Evolutionary conservation across 1,139 yeast genomes (phyloP).

Genomic region (Pichia sp.): DNA sequence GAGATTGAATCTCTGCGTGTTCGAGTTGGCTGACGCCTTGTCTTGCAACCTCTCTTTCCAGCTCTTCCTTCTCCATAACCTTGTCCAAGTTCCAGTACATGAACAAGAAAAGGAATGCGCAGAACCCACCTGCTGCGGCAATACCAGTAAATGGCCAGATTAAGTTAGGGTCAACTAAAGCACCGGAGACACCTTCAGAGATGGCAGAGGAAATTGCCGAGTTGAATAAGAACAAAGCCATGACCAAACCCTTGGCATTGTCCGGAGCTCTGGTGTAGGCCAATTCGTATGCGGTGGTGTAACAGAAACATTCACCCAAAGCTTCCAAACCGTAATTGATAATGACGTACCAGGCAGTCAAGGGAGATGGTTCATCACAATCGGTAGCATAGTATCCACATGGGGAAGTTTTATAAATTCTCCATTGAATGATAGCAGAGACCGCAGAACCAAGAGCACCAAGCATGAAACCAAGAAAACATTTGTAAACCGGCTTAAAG

Average conservation of each 20-base stretch:
- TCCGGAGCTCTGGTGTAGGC: constrained; percentile 67
- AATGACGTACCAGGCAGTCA: constrained; percentile 52
- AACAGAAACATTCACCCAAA: constrained; percentile 62
- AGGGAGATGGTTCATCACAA: constrained; percentile 40
- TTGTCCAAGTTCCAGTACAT: constrained; percentile 48
- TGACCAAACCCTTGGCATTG: constrained; percentile 59
- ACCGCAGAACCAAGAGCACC: constrained; percentile 66
- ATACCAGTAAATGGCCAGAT: constrained; percentile 49
- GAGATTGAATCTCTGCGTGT: too few species aligned
- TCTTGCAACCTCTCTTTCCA: constrained; percentile 13
- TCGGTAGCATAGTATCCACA: constrained; percentile 56
- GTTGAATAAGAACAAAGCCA: constrained; percentile 60
- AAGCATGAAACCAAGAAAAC: constrained; percentile 66
- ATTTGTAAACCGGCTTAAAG: constrained; percentile 25
- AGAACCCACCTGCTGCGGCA: constrained; percentile 39
- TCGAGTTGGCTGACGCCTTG: too few species aligned
- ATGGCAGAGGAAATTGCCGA: constrained; percentile 54
- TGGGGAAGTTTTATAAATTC: constrained; percentile 69
- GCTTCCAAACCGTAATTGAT: constrained; percentile 49
- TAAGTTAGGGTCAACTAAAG: constrained; percentile 46
- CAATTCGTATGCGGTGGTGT: constrained; percentile 58
- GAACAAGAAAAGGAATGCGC: constrained; percentile 37
- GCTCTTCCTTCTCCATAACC: constrained; percentile 37
- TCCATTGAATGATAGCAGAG: constrained; percentile 77
- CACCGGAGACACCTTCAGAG: constrained; percentile 48